These are phyloP conservation scores for Aaosphaeria arxii DNA, from an alignment of 2,329 filamentous ascomycete genomes.

Conservation along the genomic window DNA sequence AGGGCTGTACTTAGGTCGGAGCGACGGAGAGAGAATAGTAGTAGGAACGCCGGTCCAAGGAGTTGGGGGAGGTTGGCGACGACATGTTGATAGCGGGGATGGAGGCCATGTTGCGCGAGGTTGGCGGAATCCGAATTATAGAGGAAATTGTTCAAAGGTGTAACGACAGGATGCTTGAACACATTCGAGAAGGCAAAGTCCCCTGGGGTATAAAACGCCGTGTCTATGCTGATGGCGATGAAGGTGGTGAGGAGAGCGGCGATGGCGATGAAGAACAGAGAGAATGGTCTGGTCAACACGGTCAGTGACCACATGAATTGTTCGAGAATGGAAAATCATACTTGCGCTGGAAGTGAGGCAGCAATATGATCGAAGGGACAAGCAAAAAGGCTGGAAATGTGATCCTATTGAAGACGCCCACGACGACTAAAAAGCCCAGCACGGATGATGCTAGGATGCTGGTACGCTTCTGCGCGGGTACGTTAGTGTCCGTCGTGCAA, in stretches of 20 bases:
- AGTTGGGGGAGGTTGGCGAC: constrained; percentile 52
- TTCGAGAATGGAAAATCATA: constrained; percentile 38
- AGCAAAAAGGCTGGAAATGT: constrained; percentile 93
- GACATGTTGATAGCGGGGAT: constrained; percentile 53
- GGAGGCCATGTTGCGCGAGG: constrained; percentile 52
- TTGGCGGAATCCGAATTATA: constrained; percentile 51
- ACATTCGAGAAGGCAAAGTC: constrained; percentile 65
- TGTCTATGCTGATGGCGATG: constrained; percentile 78
- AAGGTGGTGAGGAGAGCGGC: constrained; percentile 66
- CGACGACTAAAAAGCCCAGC: constrained; percentile 76
- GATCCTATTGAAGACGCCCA: constrained; percentile 93
- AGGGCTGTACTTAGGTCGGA: constrained; percentile 54
- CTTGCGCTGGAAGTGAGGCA: constrained; percentile 83
- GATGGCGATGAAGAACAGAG: constrained; percentile 60
- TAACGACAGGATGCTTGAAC: constrained; percentile 52
- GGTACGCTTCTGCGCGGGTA: constrained; percentile 60
- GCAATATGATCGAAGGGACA: constrained; percentile 75
- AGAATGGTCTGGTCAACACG: constrained; percentile 46
- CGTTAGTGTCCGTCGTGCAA: constrained; percentile 26
- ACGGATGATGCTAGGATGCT: constrained; percentile 73
- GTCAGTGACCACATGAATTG: constrained; percentile 5
- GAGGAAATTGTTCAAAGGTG: constrained; percentile 52
- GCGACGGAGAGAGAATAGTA: constrained; percentile 51
- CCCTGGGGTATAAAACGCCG: constrained; percentile 68
- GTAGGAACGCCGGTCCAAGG: constrained; percentile 50